Evolutionary conservation across 1,284 basidiomycete species (phyloP).

Genomic region (Sanghuangporus weigelae): DNA sequence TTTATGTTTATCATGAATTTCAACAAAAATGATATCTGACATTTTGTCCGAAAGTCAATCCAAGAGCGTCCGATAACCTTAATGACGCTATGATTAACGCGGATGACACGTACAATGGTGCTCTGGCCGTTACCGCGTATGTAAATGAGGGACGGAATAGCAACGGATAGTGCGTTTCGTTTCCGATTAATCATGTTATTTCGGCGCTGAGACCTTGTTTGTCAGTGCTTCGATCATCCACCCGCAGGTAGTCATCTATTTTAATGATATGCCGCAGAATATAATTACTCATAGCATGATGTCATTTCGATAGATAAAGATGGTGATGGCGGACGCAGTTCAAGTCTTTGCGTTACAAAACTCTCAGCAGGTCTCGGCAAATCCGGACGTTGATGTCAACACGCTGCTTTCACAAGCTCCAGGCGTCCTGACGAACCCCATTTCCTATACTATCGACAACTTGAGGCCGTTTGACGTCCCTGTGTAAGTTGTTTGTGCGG

Average conservation of each 20-base stretch:
- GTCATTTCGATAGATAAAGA: neutral
- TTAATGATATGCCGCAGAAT: conserved; percentile 12
- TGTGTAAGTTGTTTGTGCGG: conserved; percentile 34
- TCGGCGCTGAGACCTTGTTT: conserved; percentile 25
- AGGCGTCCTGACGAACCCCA: conserved; percentile 45
- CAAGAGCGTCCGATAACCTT: conserved; percentile 31
- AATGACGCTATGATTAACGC: conserved; percentile 27
- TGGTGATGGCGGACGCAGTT: conserved; percentile 26
- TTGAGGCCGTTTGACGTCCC: conserved; percentile 63
- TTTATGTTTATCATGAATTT: neutral
- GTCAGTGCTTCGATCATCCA: conserved; percentile 12
- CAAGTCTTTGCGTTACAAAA: conserved; percentile 28
- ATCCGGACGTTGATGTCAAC: conserved; percentile 27
- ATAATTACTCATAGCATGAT: neutral
- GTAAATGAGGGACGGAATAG: conserved; percentile 32
- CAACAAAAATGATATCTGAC: neutral
- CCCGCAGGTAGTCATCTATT: neutral
- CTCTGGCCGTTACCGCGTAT: conserved; percentile 33
- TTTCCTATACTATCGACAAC: conserved; percentile 51
- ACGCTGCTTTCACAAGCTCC: conserved; percentile 50
- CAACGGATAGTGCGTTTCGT: conserved; percentile 41
- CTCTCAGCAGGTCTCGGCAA: conserved; percentile 19
- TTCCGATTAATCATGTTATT: too few species aligned
- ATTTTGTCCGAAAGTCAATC: conserved; percentile 32
- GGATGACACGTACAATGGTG: conserved; percentile 31